Percentiles rank a stretch among this genome's conserved stretches.
Conservation (phyloP, 2,329 filamentous ascomycete genomes). For the Beauveria brongniartii region DNA sequence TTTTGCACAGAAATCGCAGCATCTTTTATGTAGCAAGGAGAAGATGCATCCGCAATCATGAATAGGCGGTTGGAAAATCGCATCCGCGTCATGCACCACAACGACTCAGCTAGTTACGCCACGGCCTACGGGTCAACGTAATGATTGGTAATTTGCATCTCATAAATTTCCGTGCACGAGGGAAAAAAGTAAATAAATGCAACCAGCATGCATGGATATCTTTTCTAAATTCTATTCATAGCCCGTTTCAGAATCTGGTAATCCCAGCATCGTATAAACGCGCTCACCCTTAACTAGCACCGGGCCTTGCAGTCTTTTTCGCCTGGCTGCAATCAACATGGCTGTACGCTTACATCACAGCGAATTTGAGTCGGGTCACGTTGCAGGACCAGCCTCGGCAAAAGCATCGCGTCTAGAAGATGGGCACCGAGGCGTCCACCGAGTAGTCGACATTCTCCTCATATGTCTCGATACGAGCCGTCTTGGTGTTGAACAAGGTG, state of each 20-base stretch:
- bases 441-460: constrained; percentile 24
- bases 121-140: no score
- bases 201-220: background rate
- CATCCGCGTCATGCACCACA: no score
- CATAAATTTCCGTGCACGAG: background rate
- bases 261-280: background rate
- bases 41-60: no score
- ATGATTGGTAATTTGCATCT: background rate
- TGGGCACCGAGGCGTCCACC: constrained; percentile 20
- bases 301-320: no score
- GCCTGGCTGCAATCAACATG: background rate
- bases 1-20: no score
- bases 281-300: background rate
- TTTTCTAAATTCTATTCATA: background rate
- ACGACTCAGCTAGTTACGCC: no score
- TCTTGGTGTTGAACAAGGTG: constrained; percentile 27
- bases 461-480: constrained; percentile 27
- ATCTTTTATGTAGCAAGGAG: no score
- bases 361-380: background rate
- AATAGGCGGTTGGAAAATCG: no score
- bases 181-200: background rate
- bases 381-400: background rate
- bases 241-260: background rate
- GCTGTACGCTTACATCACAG: no score
- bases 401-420: constrained; percentile 13